Base-by-base conservation (phyloP, 345 rosid genomes). In the Euphorbia peplus region DNA sequence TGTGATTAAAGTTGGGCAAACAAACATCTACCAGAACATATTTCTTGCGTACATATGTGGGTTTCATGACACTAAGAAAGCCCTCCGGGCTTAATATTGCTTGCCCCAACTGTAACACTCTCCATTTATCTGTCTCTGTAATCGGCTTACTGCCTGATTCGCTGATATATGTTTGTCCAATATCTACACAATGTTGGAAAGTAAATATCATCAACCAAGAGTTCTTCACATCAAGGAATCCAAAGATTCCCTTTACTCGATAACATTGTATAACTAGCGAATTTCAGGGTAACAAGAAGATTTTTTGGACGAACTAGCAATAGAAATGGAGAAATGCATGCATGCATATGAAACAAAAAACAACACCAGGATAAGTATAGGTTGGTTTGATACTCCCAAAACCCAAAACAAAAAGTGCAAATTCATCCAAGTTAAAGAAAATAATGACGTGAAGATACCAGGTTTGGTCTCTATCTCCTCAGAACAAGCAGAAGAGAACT, bases 1-100 rank as follows among this genome's bases (percentile, higher is more conserved):
- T 39, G 10, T 4, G 51, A 9, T 18, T 4, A 8, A 48, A 24
- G 24, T 28, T 22, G 32, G 7, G 21, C 48, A 19, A 28, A 18
- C 8, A 66, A 24, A 51, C 19, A 11, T 10, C 63, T 73, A 85
- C 89, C 89, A 85, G 32, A 64, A 41, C 80, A 73, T 75, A 87
- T 59, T 42, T 70, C 60, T 29, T 71, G 56, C 59, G 64, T 4
- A 84, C 80, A 63, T 83, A 79, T 16, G 85, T 28, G 62, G 85
- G 87, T 50, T 70, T 79, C 85, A 86, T 82, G 41, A 81, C 64
- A 41, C 75, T 71, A 66, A 77, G 9, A 67, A 80, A 81, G 60
- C 85, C 81, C 14, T 81, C 72, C 1, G 61, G 37, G 21, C 68
- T 75, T 59, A 70, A 32, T 26, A 77, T 75, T 53, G 59, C 78